Percentiles rank a stretch among this genome's conserved stretches.
These are phyloP conservation scores for Pythium coloratum DNA, from an alignment of 352 stramenopile genomes.

Conservation along the genomic window DNA sequence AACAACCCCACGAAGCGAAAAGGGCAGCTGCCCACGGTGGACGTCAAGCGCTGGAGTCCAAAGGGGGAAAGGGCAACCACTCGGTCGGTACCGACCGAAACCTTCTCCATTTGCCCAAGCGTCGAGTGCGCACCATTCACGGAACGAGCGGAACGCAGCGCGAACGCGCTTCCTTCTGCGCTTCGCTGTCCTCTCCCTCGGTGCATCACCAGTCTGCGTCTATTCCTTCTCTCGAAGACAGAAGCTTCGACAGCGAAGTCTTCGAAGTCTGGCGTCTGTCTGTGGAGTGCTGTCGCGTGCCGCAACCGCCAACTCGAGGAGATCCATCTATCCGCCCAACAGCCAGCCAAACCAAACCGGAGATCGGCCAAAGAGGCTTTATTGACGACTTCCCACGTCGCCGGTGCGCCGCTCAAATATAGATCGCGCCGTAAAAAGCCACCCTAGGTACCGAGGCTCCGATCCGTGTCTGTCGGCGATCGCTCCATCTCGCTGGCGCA, in stretches of 20 bases:
- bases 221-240: neutral
- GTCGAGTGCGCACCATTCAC: slow-evolving; percentile 1
- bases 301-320: neutral
- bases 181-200: neutral
- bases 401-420: slow-evolving; percentile 2
- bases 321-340: neutral
- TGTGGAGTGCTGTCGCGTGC: neutral
- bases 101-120: neutral
- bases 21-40: neutral
- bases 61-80: neutral
- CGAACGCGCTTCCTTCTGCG: slow-evolving; percentile 23
- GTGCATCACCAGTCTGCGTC: neutral
- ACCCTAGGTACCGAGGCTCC: neutral
- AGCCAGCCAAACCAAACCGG: too few relatives aligned
- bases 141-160: slow-evolving; percentile 12
- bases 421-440: neutral
- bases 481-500: slow-evolving; percentile 10
- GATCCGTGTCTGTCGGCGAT: neutral
- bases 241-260: neutral
- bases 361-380: neutral
- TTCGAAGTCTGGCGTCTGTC: neutral
- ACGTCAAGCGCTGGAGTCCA: neutral
- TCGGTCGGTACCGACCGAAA: neutral
- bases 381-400: slow-evolving; percentile 10
- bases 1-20: slow-evolving; percentile 9